Evolutionary conservation across 169 alveolate genomes (phyloP).

Genomic region (Babesia bigemina): DNA sequence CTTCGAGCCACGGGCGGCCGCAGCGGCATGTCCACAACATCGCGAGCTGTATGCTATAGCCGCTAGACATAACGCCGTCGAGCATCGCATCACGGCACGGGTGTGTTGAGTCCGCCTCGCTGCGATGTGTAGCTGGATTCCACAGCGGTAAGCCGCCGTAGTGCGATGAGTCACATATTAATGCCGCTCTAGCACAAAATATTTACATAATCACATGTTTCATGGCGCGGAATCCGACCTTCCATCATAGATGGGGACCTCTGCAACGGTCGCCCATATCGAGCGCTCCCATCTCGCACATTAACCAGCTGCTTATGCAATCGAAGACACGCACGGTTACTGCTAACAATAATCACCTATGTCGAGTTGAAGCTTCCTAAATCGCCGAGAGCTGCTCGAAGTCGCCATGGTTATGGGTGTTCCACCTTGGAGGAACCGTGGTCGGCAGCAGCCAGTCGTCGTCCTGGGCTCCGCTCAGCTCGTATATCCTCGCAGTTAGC

Average conservation of each 20-base stretch:
- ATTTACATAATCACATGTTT: no score
- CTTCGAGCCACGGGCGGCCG: neutral
- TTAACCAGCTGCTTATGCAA: neutral
- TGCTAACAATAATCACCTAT: neutral
- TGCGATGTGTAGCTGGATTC: conserved; percentile 14
- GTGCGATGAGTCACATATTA: neutral
- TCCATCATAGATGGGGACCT: no score
- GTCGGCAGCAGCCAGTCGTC: conserved; percentile 68
- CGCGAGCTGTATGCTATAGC: neutral
- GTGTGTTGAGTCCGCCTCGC: neutral
- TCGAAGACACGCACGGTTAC: neutral
- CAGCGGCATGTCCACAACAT: neutral
- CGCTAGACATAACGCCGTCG: neutral
- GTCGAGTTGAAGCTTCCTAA: neutral
- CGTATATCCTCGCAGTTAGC: conserved; percentile 25
- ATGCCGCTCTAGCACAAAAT: neutral
- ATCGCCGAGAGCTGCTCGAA: conserved; percentile 46
- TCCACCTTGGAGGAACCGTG: conserved; percentile 66
- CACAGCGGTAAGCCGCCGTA: neutral
- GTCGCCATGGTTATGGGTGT: conserved; percentile 25
- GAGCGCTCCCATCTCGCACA: no score
- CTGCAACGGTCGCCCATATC: no score
- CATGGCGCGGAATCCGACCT: no score
- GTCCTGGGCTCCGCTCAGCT: conserved; percentile 35
- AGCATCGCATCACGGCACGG: neutral